Conservation (phyloP, 2,329 filamentous ascomycete genomes). For the Emmonsiellopsis sp. region DNA sequence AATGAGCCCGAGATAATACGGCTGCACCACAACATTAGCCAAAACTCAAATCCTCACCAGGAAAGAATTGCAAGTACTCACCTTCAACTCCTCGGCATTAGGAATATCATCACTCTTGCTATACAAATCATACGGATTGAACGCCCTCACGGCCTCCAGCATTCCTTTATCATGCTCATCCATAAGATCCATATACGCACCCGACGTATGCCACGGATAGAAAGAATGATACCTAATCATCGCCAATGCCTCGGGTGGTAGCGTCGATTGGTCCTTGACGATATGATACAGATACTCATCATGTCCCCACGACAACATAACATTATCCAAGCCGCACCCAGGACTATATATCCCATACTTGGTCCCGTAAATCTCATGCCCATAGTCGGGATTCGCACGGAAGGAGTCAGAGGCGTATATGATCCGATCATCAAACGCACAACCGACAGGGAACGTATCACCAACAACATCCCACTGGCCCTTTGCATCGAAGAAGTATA, state of each 20-base stretch:
- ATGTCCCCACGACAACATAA: slow-evolving; percentile 78
- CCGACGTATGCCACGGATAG: slow-evolving; percentile 81
- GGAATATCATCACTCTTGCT: slow-evolving; percentile 82
- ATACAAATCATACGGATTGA: slow-evolving; percentile 88
- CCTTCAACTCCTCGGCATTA: slow-evolving; percentile 66
- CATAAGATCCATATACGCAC: slow-evolving; percentile 76
- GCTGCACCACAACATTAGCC: slow-evolving; percentile 31
- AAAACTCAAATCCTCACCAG: not conserved
- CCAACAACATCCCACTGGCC: slow-evolving; percentile 93
- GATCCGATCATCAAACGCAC: slow-evolving; percentile 55
- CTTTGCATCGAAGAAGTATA: slow-evolving; percentile 56
- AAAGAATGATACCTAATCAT: slow-evolving; percentile 93
- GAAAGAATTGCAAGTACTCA: slow-evolving; percentile 22
- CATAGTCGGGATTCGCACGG: slow-evolving; percentile 62
- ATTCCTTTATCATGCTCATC: slow-evolving; percentile 69
- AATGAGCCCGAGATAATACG: slow-evolving; percentile 66
- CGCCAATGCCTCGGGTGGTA: slow-evolving; percentile 73
- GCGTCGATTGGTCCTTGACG: slow-evolving; percentile 68
- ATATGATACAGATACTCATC: slow-evolving; percentile 58
- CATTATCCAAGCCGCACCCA: slow-evolving; percentile 72
- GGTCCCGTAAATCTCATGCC: slow-evolving; percentile 63
- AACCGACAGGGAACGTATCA: slow-evolving; percentile 39
- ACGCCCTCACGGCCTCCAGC: slow-evolving; percentile 71
- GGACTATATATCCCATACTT: slow-evolving; percentile 70
- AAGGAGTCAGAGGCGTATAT: slow-evolving; percentile 72